These are phyloP conservation scores for Scheffersomyces stipitis DNA, from an alignment of 805 yeast species.

Conservation along the genomic window DNA sequence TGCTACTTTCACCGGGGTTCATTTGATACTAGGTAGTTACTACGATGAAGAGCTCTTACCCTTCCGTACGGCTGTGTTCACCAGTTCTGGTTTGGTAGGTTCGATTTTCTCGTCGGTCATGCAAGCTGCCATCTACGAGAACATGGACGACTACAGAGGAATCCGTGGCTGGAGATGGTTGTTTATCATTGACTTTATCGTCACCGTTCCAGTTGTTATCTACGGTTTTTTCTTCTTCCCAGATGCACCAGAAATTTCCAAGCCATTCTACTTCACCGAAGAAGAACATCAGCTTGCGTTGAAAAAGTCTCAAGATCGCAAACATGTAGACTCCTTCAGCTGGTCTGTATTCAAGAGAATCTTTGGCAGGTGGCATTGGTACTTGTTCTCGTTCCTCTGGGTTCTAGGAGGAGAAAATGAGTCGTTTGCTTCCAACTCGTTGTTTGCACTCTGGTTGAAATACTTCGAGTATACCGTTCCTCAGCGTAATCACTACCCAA, in stretches of 20 bases:
- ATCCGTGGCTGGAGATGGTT: slow-evolving; percentile 46
- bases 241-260: slow-evolving; percentile 48
- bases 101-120: slow-evolving; percentile 54
- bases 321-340: slow-evolving; percentile 31
- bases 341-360: slow-evolving; percentile 38
- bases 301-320: slow-evolving; percentile 4
- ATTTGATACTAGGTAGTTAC: slow-evolving; percentile 55
- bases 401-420: slow-evolving; percentile 50
- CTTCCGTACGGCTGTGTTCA: slow-evolving; percentile 47
- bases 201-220: slow-evolving; percentile 56
- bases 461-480: slow-evolving; percentile 41
- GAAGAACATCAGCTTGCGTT: slow-evolving; percentile 45
- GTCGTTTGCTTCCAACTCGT: slow-evolving; percentile 45
- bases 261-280: slow-evolving; percentile 35
- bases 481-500: slow-evolving; percentile 52
- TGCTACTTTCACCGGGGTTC: slow-evolving; percentile 56
- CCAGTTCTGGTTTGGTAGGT: slow-evolving; percentile 55
- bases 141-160: slow-evolving; percentile 48
- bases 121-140: slow-evolving; percentile 53
- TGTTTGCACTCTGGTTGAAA: slow-evolving; percentile 49
- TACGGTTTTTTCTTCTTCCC: slow-evolving; percentile 62
- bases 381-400: slow-evolving; percentile 54
- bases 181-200: slow-evolving; percentile 60
- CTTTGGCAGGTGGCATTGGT: slow-evolving; percentile 56
- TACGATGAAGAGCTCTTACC: slow-evolving; percentile 39